phyloP scores from a whole-genome alignment of 2,329 filamentous ascomycete species.

The Xylaria sp. region DNA sequence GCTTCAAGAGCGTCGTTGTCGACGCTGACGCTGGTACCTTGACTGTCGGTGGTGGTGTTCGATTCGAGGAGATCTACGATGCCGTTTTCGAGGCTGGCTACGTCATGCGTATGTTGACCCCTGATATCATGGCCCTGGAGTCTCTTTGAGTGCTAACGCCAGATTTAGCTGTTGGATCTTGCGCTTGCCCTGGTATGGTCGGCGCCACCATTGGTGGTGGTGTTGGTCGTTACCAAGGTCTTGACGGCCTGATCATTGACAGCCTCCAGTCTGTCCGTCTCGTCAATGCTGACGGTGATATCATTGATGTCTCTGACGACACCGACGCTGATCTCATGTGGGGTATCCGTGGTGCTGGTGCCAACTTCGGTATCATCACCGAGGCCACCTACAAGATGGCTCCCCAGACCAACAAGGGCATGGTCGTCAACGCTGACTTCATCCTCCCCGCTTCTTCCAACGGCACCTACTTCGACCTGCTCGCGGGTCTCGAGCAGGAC shows the following conservation, averaged over 20 bases:
- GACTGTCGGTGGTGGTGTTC: constrained; percentile 51
- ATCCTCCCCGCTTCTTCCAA: constrained; percentile 4
- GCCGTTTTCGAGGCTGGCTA: constrained; percentile 17
- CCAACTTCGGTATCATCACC: constrained; percentile 17
- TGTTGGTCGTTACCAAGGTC: constrained; percentile 20
- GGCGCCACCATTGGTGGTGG: constrained; percentile 25
- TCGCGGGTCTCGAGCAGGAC: background rate
- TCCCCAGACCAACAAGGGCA: constrained; percentile 6
- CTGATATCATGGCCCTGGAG: background rate
- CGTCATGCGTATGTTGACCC: constrained; percentile 20
- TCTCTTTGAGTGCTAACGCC: background rate
- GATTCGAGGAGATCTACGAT: constrained; percentile 48
- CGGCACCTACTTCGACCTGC: constrained; percentile 5
- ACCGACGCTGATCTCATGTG: constrained; percentile 17
- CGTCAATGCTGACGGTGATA: constrained; percentile 24
- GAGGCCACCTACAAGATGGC: constrained; percentile 13
- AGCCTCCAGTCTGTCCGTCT: constrained; percentile 27
- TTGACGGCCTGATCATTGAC: constrained; percentile 26
- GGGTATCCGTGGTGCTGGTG: constrained; percentile 15
- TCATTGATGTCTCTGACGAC: constrained; percentile 15
- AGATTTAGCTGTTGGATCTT: constrained; percentile 13
- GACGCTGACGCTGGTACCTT: constrained; percentile 21
- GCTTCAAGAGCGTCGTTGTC: constrained; percentile 27
- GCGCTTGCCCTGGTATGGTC: constrained; percentile 18
- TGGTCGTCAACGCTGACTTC: constrained; percentile 3